phyloP scores from a whole-genome alignment of 208 protist species.

The Polymyxa betae region DNA sequence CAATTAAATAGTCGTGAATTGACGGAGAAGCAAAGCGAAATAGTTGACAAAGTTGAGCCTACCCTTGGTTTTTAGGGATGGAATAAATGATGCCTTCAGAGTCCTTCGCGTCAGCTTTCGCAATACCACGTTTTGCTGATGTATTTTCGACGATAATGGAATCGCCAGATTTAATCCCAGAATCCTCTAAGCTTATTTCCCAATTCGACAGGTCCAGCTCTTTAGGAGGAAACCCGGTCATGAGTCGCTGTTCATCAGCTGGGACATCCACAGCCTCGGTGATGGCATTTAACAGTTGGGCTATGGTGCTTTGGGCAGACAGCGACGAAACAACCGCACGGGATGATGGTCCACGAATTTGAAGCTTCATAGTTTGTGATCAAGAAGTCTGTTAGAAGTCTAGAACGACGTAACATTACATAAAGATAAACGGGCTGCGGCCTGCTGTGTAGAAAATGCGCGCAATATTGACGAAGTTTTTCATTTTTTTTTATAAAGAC shows the following conservation, averaged over 20 bases:
- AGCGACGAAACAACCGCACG: neutral
- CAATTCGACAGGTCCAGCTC: neutral
- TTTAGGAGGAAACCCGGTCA: conserved; percentile 16
- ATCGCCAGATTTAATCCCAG: conserved; percentile 6
- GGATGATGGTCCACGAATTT: neutral
- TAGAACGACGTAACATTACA: too few relatives aligned
- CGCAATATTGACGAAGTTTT: too few relatives aligned
- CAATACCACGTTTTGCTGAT: neutral
- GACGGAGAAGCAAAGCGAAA: neutral
- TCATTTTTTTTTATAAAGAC: too few relatives aligned
- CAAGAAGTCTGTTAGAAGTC: neutral
- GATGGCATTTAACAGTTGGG: neutral
- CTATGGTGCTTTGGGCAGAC: neutral
- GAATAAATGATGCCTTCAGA: neutral
- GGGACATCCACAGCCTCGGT: neutral
- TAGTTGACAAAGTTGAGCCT: neutral
- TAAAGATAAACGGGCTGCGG: too few relatives aligned
- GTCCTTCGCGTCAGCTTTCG: conserved; percentile 8
- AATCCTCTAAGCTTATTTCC: neutral
- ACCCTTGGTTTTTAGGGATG: conserved; percentile 36
- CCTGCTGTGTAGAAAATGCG: too few relatives aligned
- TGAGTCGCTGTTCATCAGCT: neutral
- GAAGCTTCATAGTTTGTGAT: neutral
- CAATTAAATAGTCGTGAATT: neutral
- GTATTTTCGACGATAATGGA: conserved; percentile 28